These are phyloP conservation scores for Ulota crispa DNA, from an alignment of 225 moss, liverwort and hornwort species.

Conservation along the genomic window DNA sequence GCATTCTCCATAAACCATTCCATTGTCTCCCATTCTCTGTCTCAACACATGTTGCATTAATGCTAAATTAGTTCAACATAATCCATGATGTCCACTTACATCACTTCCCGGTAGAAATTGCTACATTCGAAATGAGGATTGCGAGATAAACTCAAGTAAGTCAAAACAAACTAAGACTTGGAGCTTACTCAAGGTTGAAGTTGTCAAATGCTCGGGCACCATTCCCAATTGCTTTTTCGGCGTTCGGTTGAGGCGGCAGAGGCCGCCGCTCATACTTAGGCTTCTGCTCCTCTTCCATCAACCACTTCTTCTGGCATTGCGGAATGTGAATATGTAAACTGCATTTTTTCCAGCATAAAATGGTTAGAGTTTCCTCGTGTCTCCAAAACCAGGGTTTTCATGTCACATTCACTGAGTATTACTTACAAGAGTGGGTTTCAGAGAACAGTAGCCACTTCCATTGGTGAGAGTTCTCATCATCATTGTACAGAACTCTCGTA, in stretches of 20 bases:
- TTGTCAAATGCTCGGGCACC: constrained; percentile 56
- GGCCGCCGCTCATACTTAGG: constrained; percentile 64
- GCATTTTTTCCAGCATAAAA: constrained; percentile 19
- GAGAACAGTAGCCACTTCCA: not conserved
- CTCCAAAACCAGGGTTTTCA: not conserved
- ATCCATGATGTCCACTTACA: not conserved
- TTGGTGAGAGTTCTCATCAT: not conserved
- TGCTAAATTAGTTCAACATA: too few relatives aligned
- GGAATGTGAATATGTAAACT: constrained; percentile 67
- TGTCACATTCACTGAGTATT: not conserved
- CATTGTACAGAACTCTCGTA: not conserved
- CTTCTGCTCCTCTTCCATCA: constrained; percentile 60
- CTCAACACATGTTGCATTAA: too few relatives aligned
- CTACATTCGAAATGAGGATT: not conserved
- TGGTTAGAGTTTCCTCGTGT: not conserved
- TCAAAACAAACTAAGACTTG: not conserved
- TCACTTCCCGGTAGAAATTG: not conserved
- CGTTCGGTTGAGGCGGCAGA: constrained; percentile 58
- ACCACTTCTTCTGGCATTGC: constrained; percentile 84
- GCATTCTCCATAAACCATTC: too few relatives aligned
- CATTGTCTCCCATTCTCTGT: too few relatives aligned
- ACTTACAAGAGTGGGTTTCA: not conserved
- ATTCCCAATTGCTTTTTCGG: constrained; percentile 43
- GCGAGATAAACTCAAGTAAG: not conserved
- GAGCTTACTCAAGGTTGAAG: constrained; percentile 76